Evolutionary conservation across 108 stramenopile genomes (phyloP), one percentile per base, ranked within the genome.

Genomic region (Fragilariopsis cylindrus): DNA sequence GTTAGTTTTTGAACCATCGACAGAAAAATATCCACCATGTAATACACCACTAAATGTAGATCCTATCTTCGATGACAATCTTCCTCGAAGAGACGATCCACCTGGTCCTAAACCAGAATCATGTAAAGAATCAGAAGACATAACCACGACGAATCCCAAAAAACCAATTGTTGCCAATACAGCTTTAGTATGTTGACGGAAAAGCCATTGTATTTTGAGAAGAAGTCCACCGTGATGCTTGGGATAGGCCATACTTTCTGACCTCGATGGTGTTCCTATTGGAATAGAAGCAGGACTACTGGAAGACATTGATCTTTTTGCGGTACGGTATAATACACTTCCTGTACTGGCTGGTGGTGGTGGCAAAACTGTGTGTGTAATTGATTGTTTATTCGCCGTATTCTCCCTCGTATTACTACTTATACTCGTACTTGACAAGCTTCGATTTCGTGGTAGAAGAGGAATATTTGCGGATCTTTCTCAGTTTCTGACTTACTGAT

Each of bases 221-320:
- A 87, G 18, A 55, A 71, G 57, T 18, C 57, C 55, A 3, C 62
- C 65, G 43, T 71, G 69, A 44, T 71, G 55, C 16, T 57, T 64
- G 13, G 87, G 87, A 52, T 93, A 93, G 5, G 92, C 92, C 76
- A 81, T 79, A 57, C 81, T 84, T 73, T 93, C 88, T 4, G 89
- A 86, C 70, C 89, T 75, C 12, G 70, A 71, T 3, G 50, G 6
- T 63, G 5, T 40, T 6, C 58, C 62, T 63, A 42, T 46, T 9
- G 46, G 62, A n/a, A 45, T 30, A 30, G 30, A 30, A 9, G 75
- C 60, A 11, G 11, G 3, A 18, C 52, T 12, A 53, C 52, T 12
- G 0, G 15, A n/a, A 53, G 48, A 47, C 67, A 68, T 68, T 0
- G 67, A 60, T 68, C 48, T 7, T 52, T n/a, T 52, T 48, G 47